Conservation (phyloP, 257 asterid genomes). For the Echites panduratus region DNA sequence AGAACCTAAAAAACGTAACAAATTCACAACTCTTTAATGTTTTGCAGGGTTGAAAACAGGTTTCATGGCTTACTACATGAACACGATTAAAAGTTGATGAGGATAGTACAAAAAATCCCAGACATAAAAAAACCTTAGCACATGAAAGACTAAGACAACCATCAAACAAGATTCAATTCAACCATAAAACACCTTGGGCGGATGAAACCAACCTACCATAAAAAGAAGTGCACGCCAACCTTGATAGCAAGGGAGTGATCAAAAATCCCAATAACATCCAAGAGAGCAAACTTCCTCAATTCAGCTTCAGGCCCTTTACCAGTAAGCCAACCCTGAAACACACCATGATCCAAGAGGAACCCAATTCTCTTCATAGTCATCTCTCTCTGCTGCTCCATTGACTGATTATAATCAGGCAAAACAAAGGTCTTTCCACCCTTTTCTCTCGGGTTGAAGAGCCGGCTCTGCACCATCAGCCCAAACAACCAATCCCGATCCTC, state of each 20-base stretch:
- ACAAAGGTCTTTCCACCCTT: conserved; percentile 75
- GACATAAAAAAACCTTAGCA: background rate
- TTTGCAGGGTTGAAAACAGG: too few species aligned
- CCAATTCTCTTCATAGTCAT: conserved; percentile 84
- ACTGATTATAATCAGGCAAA: conserved; percentile 79
- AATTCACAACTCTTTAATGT: background rate
- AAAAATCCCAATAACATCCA: conserved; percentile 65
- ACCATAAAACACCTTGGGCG: background rate
- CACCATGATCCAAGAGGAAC: conserved; percentile 71
- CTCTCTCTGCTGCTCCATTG: conserved; percentile 98
- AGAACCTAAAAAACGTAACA: background rate
- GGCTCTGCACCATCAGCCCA: conserved; percentile 64
- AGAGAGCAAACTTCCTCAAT: conserved; percentile 76
- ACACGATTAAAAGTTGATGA: too few species aligned
- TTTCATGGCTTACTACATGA: too few species aligned
- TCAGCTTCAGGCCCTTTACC: conserved; percentile 64
- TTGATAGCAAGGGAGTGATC: conserved; percentile 92
- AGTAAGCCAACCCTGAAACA: conserved; percentile 80
- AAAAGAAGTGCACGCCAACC: conserved; percentile 75
- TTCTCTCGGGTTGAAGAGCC: conserved; percentile 58
- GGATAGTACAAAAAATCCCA: background rate
- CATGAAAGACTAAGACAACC: background rate
- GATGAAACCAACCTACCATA: conserved; percentile 52
- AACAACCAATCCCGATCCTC: conserved; percentile 83
- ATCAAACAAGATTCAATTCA: background rate